Base-by-base conservation (phyloP, 2,329 filamentous ascomycete species). In the Fusarium odoratissimum region DNA sequence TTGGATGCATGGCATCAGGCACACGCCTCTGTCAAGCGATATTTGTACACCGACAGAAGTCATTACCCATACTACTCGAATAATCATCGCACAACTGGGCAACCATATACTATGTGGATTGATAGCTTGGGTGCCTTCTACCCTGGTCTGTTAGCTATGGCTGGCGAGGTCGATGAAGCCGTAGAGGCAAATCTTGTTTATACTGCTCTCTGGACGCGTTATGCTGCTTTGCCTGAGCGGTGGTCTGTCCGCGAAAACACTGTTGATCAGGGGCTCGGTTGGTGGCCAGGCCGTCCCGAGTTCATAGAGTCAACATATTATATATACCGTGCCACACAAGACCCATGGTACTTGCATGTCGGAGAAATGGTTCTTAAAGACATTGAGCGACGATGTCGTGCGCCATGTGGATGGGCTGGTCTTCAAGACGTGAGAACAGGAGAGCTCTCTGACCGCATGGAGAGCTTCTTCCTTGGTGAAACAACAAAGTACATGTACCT, bases 221-320 rank as follows among this genome's bases (percentile, higher is more conserved):
- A 97, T 80, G 92, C 93, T n/a, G 95, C 95, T 6, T 87, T 99
- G 55, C 96, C 96, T 8, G 96, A 99, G 81, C 88, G 96, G 75
- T 99, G 95, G 95, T 97, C 95, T 44, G 91, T 96, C 56, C 90
- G 91, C 56, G 93, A 95, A 30, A 93, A 92, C 33, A 91, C 92
- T 60, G 92, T 98, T 51, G 96, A 98, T 79, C 91, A 92, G 23
- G 94, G 94, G 14, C 89, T 98, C 31, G 91, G 92, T 16, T 98
- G 96, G 94, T 99, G 97, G 93, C 94, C 94, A 16, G 94, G 97
- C 28, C 90, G 96, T 30, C 96, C 96, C 9, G 96, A 99, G 81
- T 98, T 98, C 79, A 95, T 98, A 75, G 96, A 99, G 82, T 98
- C 95, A 2, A 97, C 93, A 0, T 99, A 97, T 83, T 94, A 98